Evolutionary conservation across 225 moss, liverwort and hornwort genomes (phyloP), one percentile per base, ranked within the genome.

Genomic region (Climacium dendroides): DNA sequence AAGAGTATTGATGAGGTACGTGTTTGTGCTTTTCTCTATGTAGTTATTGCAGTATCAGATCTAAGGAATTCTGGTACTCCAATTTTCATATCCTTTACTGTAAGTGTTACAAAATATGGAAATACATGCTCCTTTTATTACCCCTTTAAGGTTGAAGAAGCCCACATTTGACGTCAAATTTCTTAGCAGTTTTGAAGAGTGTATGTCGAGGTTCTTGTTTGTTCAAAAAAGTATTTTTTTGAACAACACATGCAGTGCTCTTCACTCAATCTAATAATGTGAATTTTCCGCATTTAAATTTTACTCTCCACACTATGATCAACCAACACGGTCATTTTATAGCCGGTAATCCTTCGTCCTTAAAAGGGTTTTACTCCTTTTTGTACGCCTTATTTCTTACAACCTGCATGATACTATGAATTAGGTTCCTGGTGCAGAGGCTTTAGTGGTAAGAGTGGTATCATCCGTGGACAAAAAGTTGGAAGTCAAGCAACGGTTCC

Each of bases 391-490:
- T 10, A 85, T 45, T 81, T 43, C 58, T 88, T 83, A 92, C 76
- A 85, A 86, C 62, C 67, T 86, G 88, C 71, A 77, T 90, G 84
- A 48, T 82, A 71, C 28, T 67, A 65, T 89, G 84, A 88, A 57
- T 74, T 85, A 97, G 97, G 93, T 97, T 86, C 91, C 92, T 65
- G 96, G 95, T 88, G 98, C 98, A 76, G 98, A 97, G 11, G 91
- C 98, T 78, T 91, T 98, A 85, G 98, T 98, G 54, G 95, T 98
- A 8, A 92, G 98, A 92, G 98, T 98, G 65, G 97, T 98, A 41
- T 98, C 98, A 28, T 96, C 96, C 32, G 98, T 98, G 54, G 98
- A 98, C 89, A 98, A 98, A 87, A 98, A 98, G 69, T 91, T 98
- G 87, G 98, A 98, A 91, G 98, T 98, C 83, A 98, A 98, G 92